Percentiles rank a stretch among this genome's conserved stretches.
These are phyloP conservation scores for Leishmania turanica DNA, from an alignment of 208 protist species.

Conservation along the genomic window DNA sequence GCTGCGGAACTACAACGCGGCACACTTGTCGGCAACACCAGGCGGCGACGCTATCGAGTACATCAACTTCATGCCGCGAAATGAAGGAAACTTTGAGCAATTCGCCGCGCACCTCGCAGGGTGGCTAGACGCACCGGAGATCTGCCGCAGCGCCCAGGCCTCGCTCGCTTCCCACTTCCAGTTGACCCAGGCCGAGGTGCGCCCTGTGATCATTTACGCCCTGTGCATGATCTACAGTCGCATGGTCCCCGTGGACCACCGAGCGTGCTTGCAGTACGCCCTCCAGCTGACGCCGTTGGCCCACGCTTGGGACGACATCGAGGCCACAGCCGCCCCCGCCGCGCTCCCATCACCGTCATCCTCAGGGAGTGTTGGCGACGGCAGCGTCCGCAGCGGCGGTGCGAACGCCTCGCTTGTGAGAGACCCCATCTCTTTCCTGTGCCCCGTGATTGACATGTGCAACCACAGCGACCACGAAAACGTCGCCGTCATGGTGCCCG, in stretches of 20 bases:
- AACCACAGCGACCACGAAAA: constrained; percentile 83
- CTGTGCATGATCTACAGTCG: constrained; percentile 86
- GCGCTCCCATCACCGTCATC: constrained; percentile 7
- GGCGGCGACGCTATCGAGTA: constrained; percentile 57
- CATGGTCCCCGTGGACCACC: constrained; percentile 80
- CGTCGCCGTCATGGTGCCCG: constrained; percentile 84
- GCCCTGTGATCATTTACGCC: constrained; percentile 59
- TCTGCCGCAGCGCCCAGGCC: constrained; percentile 50
- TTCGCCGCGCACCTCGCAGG: constrained; percentile 60
- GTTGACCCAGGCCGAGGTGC: constrained; percentile 69
- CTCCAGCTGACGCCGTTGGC: constrained; percentile 63
- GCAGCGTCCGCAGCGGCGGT: neutral
- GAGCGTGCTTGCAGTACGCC: constrained; percentile 48
- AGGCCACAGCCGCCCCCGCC: constrained; percentile 21
- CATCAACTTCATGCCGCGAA: constrained; percentile 79
- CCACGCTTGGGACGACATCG: constrained; percentile 40
- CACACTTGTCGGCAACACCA: constrained; percentile 24
- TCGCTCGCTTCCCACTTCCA: constrained; percentile 53
- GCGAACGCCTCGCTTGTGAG: constrained; percentile 35
- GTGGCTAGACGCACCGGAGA: constrained; percentile 56
- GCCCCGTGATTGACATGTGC: constrained; percentile 87
- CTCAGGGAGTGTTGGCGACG: neutral
- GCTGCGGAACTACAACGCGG: constrained; percentile 34
- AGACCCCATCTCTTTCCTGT: constrained; percentile 79
- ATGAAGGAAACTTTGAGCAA: constrained; percentile 77